A percentile compares a stretch with the other conserved stretches of the same genome.
Conservation (phyloP, 2,329 filamentous ascomycete genomes). For the Gliomastix tumulicola region DNA sequence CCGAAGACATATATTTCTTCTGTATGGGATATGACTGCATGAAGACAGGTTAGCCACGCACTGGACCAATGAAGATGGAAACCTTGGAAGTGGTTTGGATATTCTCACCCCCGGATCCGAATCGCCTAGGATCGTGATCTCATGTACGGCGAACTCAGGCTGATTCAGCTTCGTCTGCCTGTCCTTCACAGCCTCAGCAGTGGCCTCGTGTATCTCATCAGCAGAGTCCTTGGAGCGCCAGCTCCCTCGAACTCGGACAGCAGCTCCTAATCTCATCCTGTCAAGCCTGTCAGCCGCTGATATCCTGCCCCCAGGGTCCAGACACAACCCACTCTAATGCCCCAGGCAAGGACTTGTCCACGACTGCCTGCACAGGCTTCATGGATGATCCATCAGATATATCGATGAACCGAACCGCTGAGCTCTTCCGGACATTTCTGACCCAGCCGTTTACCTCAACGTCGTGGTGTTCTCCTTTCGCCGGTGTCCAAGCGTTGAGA, state of each 20-base stretch:
- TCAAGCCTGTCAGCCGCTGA: too few species aligned
- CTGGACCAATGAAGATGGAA: neutral
- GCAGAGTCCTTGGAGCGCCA: conserved; percentile 42
- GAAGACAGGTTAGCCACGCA: neutral
- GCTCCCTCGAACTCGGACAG: conserved; percentile 68
- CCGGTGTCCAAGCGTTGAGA: conserved; percentile 46
- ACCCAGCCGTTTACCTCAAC: conserved; percentile 71
- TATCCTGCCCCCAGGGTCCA: neutral
- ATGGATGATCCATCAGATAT: conserved; percentile 83
- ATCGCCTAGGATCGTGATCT: conserved; percentile 64
- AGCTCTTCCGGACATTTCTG: conserved; percentile 79
- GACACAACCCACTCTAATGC: neutral
- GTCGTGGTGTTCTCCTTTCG: conserved; percentile 27
- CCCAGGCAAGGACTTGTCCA: conserved; percentile 64
- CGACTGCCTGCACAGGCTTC: conserved; percentile 71
- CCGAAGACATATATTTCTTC: conserved; percentile 88
- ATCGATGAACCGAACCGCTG: conserved; percentile 74
- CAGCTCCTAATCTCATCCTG: too few species aligned
- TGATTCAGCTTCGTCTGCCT: neutral
- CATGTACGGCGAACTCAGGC: conserved; percentile 66
- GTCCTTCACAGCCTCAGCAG: too few species aligned
- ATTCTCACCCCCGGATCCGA: conserved; percentile 68
- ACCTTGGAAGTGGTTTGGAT: neutral
- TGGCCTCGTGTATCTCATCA: too few species aligned
- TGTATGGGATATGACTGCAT: conserved; percentile 87